Percentiles rank a stretch among this genome's conserved stretches.
Evolutionary conservation across 495 filamentous ascomycete species (phyloP).

Genomic region (Massariosphaeria phaeospora): DNA sequence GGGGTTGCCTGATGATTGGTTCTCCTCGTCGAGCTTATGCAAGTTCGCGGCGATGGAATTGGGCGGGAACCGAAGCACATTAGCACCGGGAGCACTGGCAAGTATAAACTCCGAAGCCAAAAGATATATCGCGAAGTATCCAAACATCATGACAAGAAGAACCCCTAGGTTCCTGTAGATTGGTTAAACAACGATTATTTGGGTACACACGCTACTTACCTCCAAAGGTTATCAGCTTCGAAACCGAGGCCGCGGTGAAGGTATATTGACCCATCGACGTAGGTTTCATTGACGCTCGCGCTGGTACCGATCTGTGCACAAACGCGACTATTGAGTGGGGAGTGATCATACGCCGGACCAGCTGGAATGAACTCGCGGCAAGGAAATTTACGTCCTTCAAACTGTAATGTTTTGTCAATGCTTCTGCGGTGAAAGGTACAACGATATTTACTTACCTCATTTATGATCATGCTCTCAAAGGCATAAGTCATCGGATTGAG

Average conservation of each 20-base stretch:
- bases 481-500: conserved; percentile 20
- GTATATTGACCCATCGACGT: conserved; percentile 11
- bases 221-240: conserved; percentile 8
- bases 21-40: neutral
- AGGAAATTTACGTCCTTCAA: conserved; percentile 11
- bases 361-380: conserved; percentile 14
- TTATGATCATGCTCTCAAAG: conserved; percentile 19
- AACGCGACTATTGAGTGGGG: no score
- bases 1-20: neutral
- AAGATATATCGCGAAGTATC: conserved; percentile 40
- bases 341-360: no score
- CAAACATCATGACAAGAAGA: conserved; percentile 5
- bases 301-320: no score
- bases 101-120: conserved; percentile 49
- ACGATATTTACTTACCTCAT: conserved; percentile 13
- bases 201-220: neutral
- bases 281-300: neutral
- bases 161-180: conserved; percentile 21
- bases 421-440: neutral
- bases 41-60: neutral
- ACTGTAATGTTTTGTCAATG: neutral
- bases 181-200: neutral
- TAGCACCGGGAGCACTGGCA: conserved; percentile 50
- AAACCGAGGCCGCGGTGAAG: conserved; percentile 7
- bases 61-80: conserved; percentile 40